Evolutionary conservation across 169 alveolate species (phyloP).

Genomic region (Plasmodium vinckei): DNA sequence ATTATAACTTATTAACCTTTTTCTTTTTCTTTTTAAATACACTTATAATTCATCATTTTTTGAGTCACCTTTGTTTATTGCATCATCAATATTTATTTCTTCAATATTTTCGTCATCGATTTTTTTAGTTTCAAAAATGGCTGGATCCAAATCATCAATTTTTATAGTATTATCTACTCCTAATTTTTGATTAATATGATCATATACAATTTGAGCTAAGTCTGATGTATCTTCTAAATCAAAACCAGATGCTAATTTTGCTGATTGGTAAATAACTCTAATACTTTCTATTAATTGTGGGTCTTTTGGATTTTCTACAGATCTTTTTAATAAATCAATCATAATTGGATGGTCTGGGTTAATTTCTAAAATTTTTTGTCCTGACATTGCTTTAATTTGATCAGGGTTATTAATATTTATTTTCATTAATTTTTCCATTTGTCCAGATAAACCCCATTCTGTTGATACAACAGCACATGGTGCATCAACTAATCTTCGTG

Average conservation of each 20-base stretch:
- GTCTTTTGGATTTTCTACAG: conserved; percentile 74
- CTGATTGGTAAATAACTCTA: conserved; percentile 83
- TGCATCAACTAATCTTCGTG: conserved; percentile 89
- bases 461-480: conserved; percentile 92
- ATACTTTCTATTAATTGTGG: conserved; percentile 76
- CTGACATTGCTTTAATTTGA: conserved; percentile 80
- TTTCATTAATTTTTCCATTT: conserved; percentile 92
- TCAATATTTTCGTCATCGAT: conserved; percentile 46
- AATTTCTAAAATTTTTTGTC: conserved; percentile 94
- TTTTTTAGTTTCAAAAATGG: conserved; percentile 71
- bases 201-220: conserved; percentile 75
- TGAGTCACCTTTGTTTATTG: conserved; percentile 24
- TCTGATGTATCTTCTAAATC: conserved; percentile 82
- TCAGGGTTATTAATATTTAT: conserved; percentile 87
- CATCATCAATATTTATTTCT: conserved; percentile 75
- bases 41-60: conserved; percentile 49
- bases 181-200: conserved; percentile 70
- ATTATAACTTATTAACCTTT: too few relatives aligned
- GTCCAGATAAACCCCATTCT: conserved; percentile 93
- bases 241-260: conserved; percentile 87
- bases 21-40: too few relatives aligned
- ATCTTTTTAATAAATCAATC: conserved; percentile 80
- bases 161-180: conserved; percentile 74
- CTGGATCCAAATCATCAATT: conserved; percentile 75
- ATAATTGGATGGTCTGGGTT: conserved; percentile 98